Conservation (phyloP, 768 basidiomycete species). For the Trametes coccinea region DNA sequence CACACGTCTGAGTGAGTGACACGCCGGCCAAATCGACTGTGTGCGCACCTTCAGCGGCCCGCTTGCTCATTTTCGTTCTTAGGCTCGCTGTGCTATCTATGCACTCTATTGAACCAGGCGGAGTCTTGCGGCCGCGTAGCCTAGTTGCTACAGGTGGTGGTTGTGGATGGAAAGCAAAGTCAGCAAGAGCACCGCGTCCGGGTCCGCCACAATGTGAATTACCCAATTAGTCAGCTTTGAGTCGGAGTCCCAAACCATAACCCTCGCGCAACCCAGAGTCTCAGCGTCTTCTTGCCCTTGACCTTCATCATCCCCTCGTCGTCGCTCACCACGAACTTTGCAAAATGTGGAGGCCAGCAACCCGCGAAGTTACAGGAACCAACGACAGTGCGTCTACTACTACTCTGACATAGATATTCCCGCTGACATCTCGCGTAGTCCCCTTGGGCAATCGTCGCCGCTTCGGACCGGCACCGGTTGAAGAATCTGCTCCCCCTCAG, state of each 20-base stretch:
- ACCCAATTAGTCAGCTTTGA: conserved; percentile 24
- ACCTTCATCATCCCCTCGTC: conserved; percentile 11
- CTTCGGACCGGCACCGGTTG: conserved; percentile 85
- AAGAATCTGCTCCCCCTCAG: conserved; percentile 80
- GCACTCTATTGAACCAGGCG: too few relatives aligned
- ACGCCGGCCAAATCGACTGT: background rate
- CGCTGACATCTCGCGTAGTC: conserved; percentile 37
- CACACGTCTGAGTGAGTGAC: background rate
- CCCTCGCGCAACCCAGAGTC: conserved; percentile 10
- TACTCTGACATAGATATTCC: conserved; percentile 3
- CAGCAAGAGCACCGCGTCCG: background rate
- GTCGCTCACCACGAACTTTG: background rate
- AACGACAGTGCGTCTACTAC: conserved; percentile 74
- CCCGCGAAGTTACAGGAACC: conserved; percentile 87
- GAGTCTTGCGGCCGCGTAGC: background rate
- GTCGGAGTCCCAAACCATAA: conserved; percentile 19
- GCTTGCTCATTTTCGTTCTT: conserved; percentile 26
- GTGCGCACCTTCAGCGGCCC: conserved; percentile 33
- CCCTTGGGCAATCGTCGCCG: conserved; percentile 88
- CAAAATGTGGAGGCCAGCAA: conserved; percentile 86
- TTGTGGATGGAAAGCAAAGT: background rate
- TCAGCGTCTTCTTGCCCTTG: conserved; percentile 3
- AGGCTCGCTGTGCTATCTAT: background rate
- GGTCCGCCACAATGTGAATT: conserved; percentile 1
- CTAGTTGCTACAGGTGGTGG: background rate